Base-by-base conservation (phyloP, 1,284 basidiomycete species). In the Cutaneotrichosporon cavernicola region DNA sequence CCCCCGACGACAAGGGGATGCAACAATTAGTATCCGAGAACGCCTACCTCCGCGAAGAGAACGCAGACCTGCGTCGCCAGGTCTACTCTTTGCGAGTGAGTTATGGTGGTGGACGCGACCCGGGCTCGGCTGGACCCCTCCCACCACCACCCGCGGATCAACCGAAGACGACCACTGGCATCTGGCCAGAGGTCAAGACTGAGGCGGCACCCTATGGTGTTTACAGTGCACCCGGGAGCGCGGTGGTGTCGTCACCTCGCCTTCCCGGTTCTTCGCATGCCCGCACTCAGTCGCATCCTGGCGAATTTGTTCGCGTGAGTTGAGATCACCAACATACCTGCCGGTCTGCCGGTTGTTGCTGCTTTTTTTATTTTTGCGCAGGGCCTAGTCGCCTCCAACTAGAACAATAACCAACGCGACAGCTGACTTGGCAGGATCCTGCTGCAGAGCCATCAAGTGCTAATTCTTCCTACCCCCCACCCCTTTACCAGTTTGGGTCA, bases 41-140 rank as follows among this genome's bases (percentile, higher is more conserved):
- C 61, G 65, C 70, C 9, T 78, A 75, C 58, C 72, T 79, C 1
- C 69, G 77, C 31, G 73, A 77, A 31, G 76, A 77, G 66, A 79
- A 79, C 57, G 69, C 72, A 34, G 76, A 76, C 61, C 68, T 78
- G 16, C 68, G 77, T 6, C 62, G 76, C 49, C 74, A 77, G 58
- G 55, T 79, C 26, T 77, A 77, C 61, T 60, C 70, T n/a, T 62
- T 72, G 40, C 62, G 73, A 18, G 57, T 60, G 32, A 62, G 63
- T 32, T 70, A 67, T 50, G 63, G 53, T 43, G 63, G 53, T 31
- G 56, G 22, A 30, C 47, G 64, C 30, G 56, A 61, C 14, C 55
- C 64, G 10, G 55, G 61, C 40, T 61, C 47, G 34, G 56, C 60
- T 26, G 60, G 51, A 52, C 58, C 50, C 32, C 58, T 65, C 21